A percentile compares a stretch with the other conserved stretches of the same genome.
These are phyloP conservation scores for Neurospora cerealis DNA, from an alignment of 495 filamentous ascomycete species.

Conservation along the genomic window DNA sequence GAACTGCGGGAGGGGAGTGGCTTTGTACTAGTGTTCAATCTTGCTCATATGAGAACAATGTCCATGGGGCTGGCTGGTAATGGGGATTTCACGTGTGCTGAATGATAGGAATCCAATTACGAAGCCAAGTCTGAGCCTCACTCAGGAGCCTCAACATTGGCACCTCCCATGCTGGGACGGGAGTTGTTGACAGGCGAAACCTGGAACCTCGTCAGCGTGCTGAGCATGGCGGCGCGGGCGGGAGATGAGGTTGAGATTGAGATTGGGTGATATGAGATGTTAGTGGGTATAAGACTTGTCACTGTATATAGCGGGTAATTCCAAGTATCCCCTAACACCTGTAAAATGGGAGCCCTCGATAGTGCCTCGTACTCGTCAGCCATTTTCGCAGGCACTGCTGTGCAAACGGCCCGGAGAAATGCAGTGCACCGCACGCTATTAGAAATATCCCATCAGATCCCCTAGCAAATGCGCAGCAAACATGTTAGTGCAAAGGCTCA, in stretches of 20 bases:
- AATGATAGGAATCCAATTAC: not conserved
- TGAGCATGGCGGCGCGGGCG: not conserved
- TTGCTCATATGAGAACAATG: not conserved
- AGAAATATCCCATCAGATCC: not conserved
- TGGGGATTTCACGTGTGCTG: not conserved
- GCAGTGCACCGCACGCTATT: not conserved
- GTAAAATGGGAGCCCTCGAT: not conserved
- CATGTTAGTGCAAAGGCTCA: not conserved
- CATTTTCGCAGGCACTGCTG: not conserved
- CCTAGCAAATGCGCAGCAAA: not conserved
- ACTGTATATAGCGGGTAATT: not conserved
- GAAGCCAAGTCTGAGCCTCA: not conserved
- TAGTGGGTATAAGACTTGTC: not conserved
- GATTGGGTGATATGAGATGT: not conserved
- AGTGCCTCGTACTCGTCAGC: not conserved
- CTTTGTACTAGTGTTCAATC: not conserved
- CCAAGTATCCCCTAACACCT: not conserved
- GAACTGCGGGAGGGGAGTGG: not conserved
- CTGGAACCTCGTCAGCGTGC: not conserved
- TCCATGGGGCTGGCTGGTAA: not conserved
- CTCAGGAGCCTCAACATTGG: not conserved
- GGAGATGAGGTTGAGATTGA: not conserved
- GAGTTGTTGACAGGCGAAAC: not conserved
- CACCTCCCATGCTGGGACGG: not conserved
- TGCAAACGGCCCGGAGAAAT: not conserved